Evolutionary conservation across 2,329 filamentous ascomycete species (phyloP).

Genomic region (Didymella sp.): DNA sequence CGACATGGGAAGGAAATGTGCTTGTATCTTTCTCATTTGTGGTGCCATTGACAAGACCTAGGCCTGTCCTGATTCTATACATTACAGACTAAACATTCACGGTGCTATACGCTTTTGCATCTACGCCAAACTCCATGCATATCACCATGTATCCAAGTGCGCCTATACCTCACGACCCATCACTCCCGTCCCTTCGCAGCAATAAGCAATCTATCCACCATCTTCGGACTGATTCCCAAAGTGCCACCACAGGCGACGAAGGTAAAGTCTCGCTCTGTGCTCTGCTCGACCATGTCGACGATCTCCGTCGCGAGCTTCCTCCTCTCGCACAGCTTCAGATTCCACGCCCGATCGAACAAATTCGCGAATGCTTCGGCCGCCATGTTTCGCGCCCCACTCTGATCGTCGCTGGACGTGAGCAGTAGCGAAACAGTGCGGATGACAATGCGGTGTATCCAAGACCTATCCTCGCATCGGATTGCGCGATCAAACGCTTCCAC

Average conservation of each 20-base stretch:
- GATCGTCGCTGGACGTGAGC: background rate
- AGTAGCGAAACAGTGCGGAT: slow-evolving; percentile 10
- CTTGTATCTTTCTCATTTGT: background rate
- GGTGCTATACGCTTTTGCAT: background rate
- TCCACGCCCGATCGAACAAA: slow-evolving; percentile 15
- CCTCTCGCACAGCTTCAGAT: slow-evolving; percentile 9
- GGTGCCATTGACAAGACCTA: background rate
- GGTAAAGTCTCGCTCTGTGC: slow-evolving; percentile 15
- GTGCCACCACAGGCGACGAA: slow-evolving; percentile 17
- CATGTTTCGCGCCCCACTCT: slow-evolving; percentile 1
- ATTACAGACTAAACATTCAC: background rate
- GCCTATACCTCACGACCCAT: background rate
- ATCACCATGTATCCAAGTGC: background rate
- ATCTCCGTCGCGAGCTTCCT: slow-evolving; percentile 1
- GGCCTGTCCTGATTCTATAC: background rate
- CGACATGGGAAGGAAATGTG: background rate
- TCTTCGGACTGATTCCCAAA: slow-evolving; percentile 6
- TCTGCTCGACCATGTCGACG: slow-evolving; percentile 10
- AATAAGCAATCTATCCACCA: slow-evolving; percentile 12
- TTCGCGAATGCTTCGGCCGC: slow-evolving; percentile 13
- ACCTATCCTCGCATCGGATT: slow-evolving; percentile 13
- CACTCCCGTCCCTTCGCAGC: slow-evolving; percentile 3
- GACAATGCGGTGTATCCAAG: slow-evolving; percentile 16
- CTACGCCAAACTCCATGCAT: background rate
- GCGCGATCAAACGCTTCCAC: slow-evolving; percentile 16